Base-by-base conservation (phyloP, 108 stramenopile genomes). In the Stephanodiscus minutulus region DNA sequence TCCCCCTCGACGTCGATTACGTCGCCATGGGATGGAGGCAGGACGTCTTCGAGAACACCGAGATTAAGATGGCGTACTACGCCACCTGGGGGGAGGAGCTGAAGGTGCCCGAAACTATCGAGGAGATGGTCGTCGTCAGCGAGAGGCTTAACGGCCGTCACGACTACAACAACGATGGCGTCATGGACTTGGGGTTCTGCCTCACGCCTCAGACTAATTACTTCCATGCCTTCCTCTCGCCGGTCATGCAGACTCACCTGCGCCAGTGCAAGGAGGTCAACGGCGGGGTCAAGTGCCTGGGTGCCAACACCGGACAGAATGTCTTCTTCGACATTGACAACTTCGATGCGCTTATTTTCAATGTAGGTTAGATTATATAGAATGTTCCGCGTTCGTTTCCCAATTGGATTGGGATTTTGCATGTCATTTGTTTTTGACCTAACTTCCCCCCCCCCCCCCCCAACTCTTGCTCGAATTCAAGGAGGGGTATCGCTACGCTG, bases 171-270 rank as follows among this genome's bases (percentile, higher is more conserved):
- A 72, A 54, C n/a, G 77, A 79, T 44, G 77, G 77, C 17, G 73
- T 43, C 36, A 25, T 33, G 9, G 77, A 73, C 68, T 79, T 72
- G 77, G 77, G 77, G 27, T 70, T 73, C 43, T 79, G 77, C 59
- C 60, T 79, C 48, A 74, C 77, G 39, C 77, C 77, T 2, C 77
- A 79, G 73, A 71, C 69, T 1, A 79, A 79, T 49, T 79, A 79
- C 41, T 79, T 79, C 31, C 56, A 79, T 28, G 72, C 77, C 13
- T 79, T 79, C 46, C 41, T 79, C 17, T 41, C 72, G 7, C 72
- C 77, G 27, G 44, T 79, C 1, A 35, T 79, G 33, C 74, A 75
- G 60, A 68, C 63, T 35, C 37, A 28, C 44, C 50, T 75, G 25
- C n/a, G 41, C 22, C 63, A 74, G 54, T 74, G 73, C 54, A 29